Base-by-base conservation (phyloP, 352 stramenopile genomes). In the Saprolegnia diclina region DNA sequence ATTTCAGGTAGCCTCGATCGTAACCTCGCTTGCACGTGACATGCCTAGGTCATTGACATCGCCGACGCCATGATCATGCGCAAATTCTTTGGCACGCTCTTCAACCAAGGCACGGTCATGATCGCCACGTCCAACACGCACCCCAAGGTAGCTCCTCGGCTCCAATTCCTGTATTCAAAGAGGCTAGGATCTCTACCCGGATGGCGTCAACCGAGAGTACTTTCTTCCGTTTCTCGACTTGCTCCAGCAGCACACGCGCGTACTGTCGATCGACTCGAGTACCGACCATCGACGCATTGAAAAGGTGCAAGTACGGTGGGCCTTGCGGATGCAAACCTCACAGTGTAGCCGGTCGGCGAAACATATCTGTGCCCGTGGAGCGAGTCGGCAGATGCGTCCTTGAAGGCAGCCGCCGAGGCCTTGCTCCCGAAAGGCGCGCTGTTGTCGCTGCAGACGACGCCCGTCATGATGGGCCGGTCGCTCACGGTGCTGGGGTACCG, bases 221-320 rank as follows among this genome's bases (percentile, higher is more conserved):
- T 99, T 99, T 76, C 54, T 98, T 54, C 95, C 94, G n/a, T 98
- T 98, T 76, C 84, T 99, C 44, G 84, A 97, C 57, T 77, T 97
- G 65, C 77, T 99, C n/a, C 67, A 94, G 38, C 76, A 79, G 24
- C 91, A 98, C 76, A 98, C 92, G 10, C 79, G 75, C 52, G 77
- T 92, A 10, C 74, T 95, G 26, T 61, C 81, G 56, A 86, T 96
- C 53, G 72, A 81, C 35, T 92, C 82, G 6, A 67, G 83, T 5
- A 77, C 81, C 13, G 88, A 96, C 72, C 91, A 96, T 67, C 85
- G 88, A 11, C 79, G 81, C 65, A 76, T 86, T 5, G 76, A 77
- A 5, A 72, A 85, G 50, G 57, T 71, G n/a, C n/a, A n/a, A n/a
- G 16, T 46, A 24, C 26, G 6, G 19, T 44, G 14, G 11, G 5